Percentiles rank a stretch among this genome's conserved stretches.
Evolutionary conservation across 169 alveolate species (phyloP).

Genomic region (Besnoitia besnoiti): DNA sequence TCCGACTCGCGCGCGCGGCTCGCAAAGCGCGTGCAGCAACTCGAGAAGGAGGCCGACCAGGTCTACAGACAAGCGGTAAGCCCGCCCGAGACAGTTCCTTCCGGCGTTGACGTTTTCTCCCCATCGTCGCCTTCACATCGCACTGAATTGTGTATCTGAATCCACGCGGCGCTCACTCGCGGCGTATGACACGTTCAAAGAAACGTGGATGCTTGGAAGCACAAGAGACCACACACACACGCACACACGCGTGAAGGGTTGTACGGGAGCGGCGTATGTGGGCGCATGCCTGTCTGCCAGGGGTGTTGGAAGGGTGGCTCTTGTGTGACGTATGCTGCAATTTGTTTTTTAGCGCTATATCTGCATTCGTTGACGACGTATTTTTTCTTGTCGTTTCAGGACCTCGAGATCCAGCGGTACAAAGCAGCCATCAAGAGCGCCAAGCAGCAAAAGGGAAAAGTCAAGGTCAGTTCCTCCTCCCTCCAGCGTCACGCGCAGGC

Average conservation of each 20-base stretch:
- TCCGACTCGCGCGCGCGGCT: not conserved
- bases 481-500: not conserved
- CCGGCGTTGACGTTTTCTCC: not conserved
- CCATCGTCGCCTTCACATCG: not conserved
- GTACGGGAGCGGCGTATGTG: no score
- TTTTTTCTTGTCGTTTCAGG: not conserved
- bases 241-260: no score
- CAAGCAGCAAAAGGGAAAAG: not conserved
- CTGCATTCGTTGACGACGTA: no score
- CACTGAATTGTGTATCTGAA: not conserved
- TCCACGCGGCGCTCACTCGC: no score
- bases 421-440: not conserved
- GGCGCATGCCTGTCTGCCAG: no score
- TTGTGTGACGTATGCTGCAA: no score
- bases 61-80: conserved; percentile 5
- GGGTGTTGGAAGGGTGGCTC: no score
- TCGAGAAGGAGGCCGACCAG: conserved; percentile 34
- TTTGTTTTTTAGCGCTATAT: no score
- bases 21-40: not conserved
- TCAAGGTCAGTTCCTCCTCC: not conserved
- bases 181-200: no score
- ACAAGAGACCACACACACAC: no score
- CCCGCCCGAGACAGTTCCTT: not conserved
- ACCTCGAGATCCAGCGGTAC: conserved; percentile 3
- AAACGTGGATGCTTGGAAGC: no score